phyloP scores from a whole-genome alignment of 257 asterid genomes.

The Petunia secreta region DNA sequence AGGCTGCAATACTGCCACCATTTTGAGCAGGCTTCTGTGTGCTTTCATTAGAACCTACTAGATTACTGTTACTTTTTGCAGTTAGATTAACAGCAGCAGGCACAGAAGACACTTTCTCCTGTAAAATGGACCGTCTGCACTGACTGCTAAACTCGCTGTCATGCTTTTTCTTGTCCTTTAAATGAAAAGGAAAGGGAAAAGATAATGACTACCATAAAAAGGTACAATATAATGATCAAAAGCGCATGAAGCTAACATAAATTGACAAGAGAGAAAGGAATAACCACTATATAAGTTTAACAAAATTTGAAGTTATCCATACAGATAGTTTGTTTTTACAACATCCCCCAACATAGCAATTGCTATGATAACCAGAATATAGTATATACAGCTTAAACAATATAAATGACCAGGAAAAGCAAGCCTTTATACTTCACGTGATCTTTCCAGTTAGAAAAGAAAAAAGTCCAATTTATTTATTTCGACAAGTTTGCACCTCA shows the following conservation, averaged over 20 bases:
- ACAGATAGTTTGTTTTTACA: slow-evolving; percentile 18
- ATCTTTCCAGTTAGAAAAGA: not conserved
- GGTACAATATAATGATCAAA: not conserved
- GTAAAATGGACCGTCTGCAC: slow-evolving; percentile 1
- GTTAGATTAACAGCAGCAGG: slow-evolving; percentile 28
- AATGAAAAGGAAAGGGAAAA: not conserved
- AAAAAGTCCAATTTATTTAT: not conserved
- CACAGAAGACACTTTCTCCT: slow-evolving; percentile 22
- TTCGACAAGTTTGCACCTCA: not conserved
- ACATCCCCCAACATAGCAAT: not conserved
- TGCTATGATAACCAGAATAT: not conserved
- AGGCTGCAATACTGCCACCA: slow-evolving; percentile 29
- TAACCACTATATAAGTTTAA: not conserved
- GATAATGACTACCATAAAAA: not conserved
- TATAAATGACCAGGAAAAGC: not conserved
- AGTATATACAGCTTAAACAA: slow-evolving; percentile 5
- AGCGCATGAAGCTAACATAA: slow-evolving; percentile 11
- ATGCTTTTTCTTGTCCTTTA: slow-evolving; percentile 27
- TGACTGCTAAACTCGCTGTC: slow-evolving; percentile 28
- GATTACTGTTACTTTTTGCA: slow-evolving; percentile 23
- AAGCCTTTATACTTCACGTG: not conserved
- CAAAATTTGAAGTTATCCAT: not conserved
- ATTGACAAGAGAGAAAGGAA: slow-evolving; percentile 11
- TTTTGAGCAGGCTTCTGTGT: slow-evolving; percentile 21
- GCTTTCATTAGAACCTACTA: slow-evolving; percentile 27